Evolutionary conservation across 2,329 filamentous ascomycete species (phyloP), one percentile per base, ranked within the genome.

Genomic region (Metarhizium guizhouense): DNA sequence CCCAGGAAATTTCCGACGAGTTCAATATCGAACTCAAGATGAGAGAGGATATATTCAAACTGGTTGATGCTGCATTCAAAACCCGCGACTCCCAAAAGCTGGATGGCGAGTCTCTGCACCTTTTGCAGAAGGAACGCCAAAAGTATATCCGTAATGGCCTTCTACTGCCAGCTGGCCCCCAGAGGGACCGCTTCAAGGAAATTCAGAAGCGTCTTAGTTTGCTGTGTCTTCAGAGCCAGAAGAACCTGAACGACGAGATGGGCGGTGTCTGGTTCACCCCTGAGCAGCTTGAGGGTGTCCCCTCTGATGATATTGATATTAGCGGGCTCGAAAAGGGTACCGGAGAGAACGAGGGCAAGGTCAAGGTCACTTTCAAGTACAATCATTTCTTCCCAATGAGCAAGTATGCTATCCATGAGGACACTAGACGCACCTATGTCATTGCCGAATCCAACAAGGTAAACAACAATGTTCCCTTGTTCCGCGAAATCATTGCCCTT

Each of bases 181-280:
- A 90, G 73, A 75, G 88, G 59, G 88, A 91, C 63, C 82, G 88
- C 48, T 93, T 93, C 79, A 93, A 91, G 76, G 87, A 87, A 70
- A 91, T 93, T 72, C 89, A 90, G 80, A 89, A 90, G 77, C 76
- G 87, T 13, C 75, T 94, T 55, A 88, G 84, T 61, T 81, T 87
- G 68, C 80, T 93, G 62, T 78, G 81, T 65, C 91, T 92, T 57
- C 77, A 84, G 56, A 90, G 90, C 70, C 83, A 87, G 66, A 91
- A 90, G 76, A 88, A 87, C 63, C 75, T 93, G 57, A 92, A 92
- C 65, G 88, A 93, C 70, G 89, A 94, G 73, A 85, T 85, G 63
- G 86, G 86, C n/a, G 86, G 85, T 2, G 73, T 92, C 53, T 94
- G 88, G 88, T 87, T 93, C 64, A 87, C 86, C 1, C 77, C 72